Percentiles rank a stretch among this genome's conserved stretches.
Conservation (phyloP, 2,329 filamentous ascomycete genomes). For the Thermochaetoides dissita region DNA sequence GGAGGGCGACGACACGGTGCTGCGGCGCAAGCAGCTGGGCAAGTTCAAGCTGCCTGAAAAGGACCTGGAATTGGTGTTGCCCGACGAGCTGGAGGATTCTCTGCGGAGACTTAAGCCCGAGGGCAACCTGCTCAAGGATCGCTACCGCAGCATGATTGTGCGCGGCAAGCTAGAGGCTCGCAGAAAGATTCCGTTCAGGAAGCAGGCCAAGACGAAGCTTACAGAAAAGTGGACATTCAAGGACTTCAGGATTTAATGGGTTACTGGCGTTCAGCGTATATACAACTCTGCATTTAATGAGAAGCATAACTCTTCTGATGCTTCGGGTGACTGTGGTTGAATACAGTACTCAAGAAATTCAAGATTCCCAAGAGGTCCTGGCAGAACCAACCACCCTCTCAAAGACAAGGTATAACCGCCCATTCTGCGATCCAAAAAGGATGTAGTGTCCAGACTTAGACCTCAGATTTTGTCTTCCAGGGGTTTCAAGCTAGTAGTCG, state of each 20-base stretch:
- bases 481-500: too few relatives aligned
- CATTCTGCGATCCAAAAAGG: too few relatives aligned
- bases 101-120: constrained; percentile 77
- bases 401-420: too few relatives aligned
- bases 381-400: too few relatives aligned
- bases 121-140: constrained; percentile 84
- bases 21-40: constrained; percentile 62
- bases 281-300: too few relatives aligned
- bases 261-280: neutral
- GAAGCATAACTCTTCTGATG: too few relatives aligned
- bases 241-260: constrained; percentile 54
- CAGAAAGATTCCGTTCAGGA: constrained; percentile 63
- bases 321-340: too few relatives aligned
- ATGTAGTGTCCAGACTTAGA: too few relatives aligned
- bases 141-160: constrained; percentile 78
- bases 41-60: constrained; percentile 63
- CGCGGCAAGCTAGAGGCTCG: constrained; percentile 80
- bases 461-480: too few relatives aligned
- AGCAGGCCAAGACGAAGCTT: constrained; percentile 64
- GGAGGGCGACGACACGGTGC: constrained; percentile 43
- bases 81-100: constrained; percentile 72
- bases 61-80: constrained; percentile 64
- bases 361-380: too few relatives aligned
- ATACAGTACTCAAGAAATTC: too few relatives aligned
- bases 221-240: constrained; percentile 98